These are phyloP conservation scores for Rhodotorula diobovata DNA, from an alignment of 768 basidiomycete species.

Conservation along the genomic window DNA sequence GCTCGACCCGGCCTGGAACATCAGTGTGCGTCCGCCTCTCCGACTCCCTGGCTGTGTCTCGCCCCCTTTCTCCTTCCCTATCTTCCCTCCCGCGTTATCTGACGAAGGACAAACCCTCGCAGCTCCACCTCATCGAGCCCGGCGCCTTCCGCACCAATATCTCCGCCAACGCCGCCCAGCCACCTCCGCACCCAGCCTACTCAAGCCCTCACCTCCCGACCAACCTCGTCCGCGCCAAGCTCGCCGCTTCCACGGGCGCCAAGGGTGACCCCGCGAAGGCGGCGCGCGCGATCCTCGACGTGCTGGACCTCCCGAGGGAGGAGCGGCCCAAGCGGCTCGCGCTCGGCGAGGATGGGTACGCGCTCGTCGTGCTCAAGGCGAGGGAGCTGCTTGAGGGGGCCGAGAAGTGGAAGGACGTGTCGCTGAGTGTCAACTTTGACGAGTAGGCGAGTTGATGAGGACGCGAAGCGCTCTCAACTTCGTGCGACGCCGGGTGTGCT, in stretches of 20 bases:
- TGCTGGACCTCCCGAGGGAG: not conserved
- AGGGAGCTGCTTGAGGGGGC: not conserved
- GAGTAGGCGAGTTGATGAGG: no score
- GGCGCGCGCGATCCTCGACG: not conserved
- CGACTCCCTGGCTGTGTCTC: not conserved
- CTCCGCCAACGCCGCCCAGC: not conserved
- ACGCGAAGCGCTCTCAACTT: no score
- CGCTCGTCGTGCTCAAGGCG: no score
- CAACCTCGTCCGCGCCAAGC: not conserved
- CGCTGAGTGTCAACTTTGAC: not conserved
- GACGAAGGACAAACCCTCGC: no score
- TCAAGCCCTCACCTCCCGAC: not conserved
- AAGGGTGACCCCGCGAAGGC: not conserved
- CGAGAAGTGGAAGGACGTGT: not conserved
- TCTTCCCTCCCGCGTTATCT: no score
- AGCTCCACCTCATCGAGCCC: not conserved
- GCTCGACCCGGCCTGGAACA: not conserved
- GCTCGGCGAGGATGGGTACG: not conserved
- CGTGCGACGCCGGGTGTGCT: no score
- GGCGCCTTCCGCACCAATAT: not conserved
- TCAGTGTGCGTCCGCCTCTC: not conserved
- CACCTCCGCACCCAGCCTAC: slow-evolving; percentile 1
- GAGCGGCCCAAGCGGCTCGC: not conserved
- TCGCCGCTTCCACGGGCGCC: not conserved
- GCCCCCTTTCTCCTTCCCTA: not conserved